These are phyloP conservation scores for Venturia oleaginea DNA, from an alignment of 2,329 filamentous ascomycete genomes.

Conservation along the genomic window DNA sequence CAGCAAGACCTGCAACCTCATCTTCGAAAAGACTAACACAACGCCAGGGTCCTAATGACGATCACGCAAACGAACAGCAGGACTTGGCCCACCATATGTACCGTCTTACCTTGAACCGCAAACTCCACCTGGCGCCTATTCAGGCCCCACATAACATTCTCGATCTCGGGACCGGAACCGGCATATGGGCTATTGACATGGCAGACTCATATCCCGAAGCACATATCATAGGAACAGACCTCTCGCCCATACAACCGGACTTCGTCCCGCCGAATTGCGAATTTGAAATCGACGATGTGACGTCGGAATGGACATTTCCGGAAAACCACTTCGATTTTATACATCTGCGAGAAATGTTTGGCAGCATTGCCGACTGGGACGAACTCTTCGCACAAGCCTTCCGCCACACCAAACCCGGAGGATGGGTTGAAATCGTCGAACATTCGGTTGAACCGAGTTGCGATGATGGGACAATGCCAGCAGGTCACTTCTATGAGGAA, in stretches of 20 bases:
- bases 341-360: slow-evolving; percentile 37
- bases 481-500: slow-evolving; percentile 25
- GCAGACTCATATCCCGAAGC: slow-evolving; percentile 26
- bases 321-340: slow-evolving; percentile 34
- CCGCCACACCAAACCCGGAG: slow-evolving; percentile 31
- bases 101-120: slow-evolving; percentile 23
- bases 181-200: slow-evolving; percentile 26
- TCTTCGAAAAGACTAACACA: background rate
- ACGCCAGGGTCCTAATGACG: slow-evolving; percentile 33
- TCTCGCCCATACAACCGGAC: slow-evolving; percentile 41
- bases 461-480: slow-evolving; percentile 32
- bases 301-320: slow-evolving; percentile 32
- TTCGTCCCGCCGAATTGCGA: slow-evolving; percentile 38
- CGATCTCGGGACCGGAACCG: slow-evolving; percentile 43
- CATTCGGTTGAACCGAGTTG: slow-evolving; percentile 30
- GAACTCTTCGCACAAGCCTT: slow-evolving; percentile 30
- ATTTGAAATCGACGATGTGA: slow-evolving; percentile 41
- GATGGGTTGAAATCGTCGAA: slow-evolving; percentile 36
- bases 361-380: slow-evolving; percentile 38
- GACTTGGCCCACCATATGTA: slow-evolving; percentile 37
- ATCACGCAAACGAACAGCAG: slow-evolving; percentile 33
- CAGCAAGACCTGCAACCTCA: background rate
- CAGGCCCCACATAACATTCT: slow-evolving; percentile 24
- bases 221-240: slow-evolving; percentile 37
- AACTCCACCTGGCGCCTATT: slow-evolving; percentile 11